These are phyloP conservation scores for Mycena epipterygia DNA, from an alignment of 768 basidiomycete genomes.

Conservation along the genomic window DNA sequence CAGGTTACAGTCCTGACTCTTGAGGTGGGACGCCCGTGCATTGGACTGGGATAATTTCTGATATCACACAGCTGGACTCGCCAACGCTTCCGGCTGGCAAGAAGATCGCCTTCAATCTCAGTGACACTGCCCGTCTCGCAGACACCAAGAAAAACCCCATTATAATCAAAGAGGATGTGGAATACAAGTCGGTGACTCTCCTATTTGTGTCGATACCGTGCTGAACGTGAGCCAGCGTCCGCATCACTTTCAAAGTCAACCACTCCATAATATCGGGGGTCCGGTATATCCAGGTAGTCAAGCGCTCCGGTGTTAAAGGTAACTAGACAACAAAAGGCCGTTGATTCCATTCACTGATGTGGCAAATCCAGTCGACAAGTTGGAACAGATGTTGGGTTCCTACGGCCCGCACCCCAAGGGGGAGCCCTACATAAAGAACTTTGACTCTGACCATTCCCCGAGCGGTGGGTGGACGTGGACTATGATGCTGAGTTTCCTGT, in stretches of 20 bases:
- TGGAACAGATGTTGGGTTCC: constrained; percentile 95
- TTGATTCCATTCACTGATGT: constrained; percentile 22
- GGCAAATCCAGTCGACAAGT: constrained; percentile 79
- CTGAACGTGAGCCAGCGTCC: constrained; percentile 63
- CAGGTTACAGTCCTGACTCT: constrained; percentile 83
- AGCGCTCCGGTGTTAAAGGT: constrained; percentile 84
- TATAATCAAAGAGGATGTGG: constrained; percentile 85
- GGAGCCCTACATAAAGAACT: constrained; percentile 80
- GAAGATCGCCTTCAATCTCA: constrained; percentile 77
- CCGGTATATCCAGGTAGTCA: constrained; percentile 91
- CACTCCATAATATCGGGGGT: constrained; percentile 90
- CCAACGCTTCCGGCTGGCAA: constrained; percentile 73
- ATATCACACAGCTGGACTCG: constrained; percentile 66
- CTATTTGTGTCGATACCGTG: background rate
- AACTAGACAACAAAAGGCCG: constrained; percentile 14
- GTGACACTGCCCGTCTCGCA: constrained; percentile 57
- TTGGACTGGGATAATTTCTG: background rate
- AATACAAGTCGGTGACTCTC: constrained; percentile 78
- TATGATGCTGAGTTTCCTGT: background rate
- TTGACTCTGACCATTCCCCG: constrained; percentile 77
- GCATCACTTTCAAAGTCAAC: constrained; percentile 89
- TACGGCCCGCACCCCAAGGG: constrained; percentile 82
- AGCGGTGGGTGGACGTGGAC: constrained; percentile 24
- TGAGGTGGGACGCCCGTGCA: constrained; percentile 51
- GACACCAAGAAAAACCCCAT: constrained; percentile 85